These are phyloP conservation scores for Penstemon eatonii DNA, from an alignment of 257 asterid species.

Conservation along the genomic window DNA sequence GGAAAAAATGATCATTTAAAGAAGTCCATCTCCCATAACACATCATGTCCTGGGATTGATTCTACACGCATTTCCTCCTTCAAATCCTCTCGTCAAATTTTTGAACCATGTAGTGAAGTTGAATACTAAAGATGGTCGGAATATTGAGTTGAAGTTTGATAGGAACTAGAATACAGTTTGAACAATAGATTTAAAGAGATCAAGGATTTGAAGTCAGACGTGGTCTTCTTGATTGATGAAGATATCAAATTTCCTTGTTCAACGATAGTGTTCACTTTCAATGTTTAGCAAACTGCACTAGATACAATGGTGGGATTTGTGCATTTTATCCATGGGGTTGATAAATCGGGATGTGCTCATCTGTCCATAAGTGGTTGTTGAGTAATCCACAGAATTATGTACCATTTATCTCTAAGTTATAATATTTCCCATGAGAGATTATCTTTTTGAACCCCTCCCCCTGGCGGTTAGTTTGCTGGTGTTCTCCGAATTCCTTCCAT, in stretches of 20 bases:
- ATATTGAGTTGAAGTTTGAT: constrained; percentile 64
- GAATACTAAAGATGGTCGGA: constrained; percentile 48
- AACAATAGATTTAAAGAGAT: constrained; percentile 88
- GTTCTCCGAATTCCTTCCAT: too few relatives aligned
- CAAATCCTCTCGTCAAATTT: constrained; percentile 53
- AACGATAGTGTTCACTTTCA: constrained; percentile 69
- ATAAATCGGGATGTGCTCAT: constrained; percentile 50
- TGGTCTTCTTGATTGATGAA: constrained; percentile 79
- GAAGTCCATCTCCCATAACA: constrained; percentile 72
- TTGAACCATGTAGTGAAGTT: constrained; percentile 45
- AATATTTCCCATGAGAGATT: constrained; percentile 2
- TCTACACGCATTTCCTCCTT: constrained; percentile 69
- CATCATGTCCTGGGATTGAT: constrained; percentile 69
- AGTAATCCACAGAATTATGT: constrained; percentile 1
- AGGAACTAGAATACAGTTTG: constrained; percentile 75
- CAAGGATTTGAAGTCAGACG: constrained; percentile 69
- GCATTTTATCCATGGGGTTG: constrained; percentile 80
- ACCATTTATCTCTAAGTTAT: constrained; percentile 2
- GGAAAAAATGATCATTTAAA: constrained; percentile 84
- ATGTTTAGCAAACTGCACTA: constrained; percentile 77
- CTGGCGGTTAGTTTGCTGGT: too few relatives aligned
- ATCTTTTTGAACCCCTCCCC: not conserved
- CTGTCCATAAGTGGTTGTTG: constrained; percentile 7
- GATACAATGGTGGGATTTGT: constrained; percentile 91
- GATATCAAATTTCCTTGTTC: constrained; percentile 76